Evolutionary conservation across 257 asterid species (phyloP).

Genomic region (Nyctanthes arbortristis): DNA sequence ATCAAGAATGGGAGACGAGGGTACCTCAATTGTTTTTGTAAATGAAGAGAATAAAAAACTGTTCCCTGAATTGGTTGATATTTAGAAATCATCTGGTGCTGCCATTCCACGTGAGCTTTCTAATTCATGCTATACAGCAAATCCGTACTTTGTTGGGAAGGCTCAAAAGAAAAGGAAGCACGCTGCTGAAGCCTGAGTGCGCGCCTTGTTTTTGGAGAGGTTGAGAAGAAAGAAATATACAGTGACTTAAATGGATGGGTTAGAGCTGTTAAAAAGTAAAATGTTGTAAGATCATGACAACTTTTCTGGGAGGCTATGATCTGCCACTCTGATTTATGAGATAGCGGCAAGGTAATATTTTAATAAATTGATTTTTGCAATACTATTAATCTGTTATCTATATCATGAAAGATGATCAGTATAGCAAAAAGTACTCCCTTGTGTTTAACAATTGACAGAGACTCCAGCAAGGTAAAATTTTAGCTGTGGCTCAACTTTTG

Average conservation of each 20-base stretch:
- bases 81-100: conserved; percentile 70
- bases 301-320: background rate
- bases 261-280: background rate
- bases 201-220: no score
- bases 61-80: conserved; percentile 63
- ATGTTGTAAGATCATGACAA: background rate
- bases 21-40: conserved; percentile 66
- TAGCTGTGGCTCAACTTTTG: background rate
- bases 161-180: conserved; percentile 65
- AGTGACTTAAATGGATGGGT: background rate
- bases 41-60: conserved; percentile 82
- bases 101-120: conserved; percentile 79
- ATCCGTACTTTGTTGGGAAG: conserved; percentile 40
- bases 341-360: background rate
- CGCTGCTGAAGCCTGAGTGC: conserved; percentile 40
- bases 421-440: background rate
- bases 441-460: background rate
- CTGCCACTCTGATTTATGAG: conserved; percentile 1
- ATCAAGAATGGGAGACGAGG: conserved; percentile 87
- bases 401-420: background rate
- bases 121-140: conserved; percentile 42
- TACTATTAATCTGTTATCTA: background rate
- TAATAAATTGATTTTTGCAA: background rate
- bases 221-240: background rate
- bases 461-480: background rate